phyloP scores from a whole-genome alignment of 768 basidiomycete genomes.

The Mycena latifolia region DNA sequence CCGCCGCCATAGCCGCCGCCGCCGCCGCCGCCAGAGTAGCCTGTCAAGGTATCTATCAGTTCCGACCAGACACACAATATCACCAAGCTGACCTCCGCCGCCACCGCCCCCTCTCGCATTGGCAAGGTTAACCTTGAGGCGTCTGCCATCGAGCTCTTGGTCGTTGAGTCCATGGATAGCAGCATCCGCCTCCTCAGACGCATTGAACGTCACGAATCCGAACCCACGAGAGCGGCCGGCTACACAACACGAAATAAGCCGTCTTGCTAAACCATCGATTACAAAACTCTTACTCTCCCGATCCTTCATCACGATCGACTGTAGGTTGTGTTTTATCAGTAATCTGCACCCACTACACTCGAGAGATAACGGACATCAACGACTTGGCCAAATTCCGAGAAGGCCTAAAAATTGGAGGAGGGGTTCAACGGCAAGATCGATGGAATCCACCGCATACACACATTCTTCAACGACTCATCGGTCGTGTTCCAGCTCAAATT shows the following conservation, averaged over 20 bases:
- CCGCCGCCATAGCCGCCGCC: constrained; percentile 9
- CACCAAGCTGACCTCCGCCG: not conserved
- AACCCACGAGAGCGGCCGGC: constrained; percentile 29
- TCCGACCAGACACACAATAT: not conserved
- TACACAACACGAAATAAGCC: not conserved
- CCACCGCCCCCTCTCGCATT: constrained; percentile 23
- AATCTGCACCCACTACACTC: not conserved
- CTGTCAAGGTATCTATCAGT: not conserved
- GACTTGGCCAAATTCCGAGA: constrained; percentile 22
- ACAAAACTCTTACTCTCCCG: constrained; percentile 7
- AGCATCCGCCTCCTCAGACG: constrained; percentile 22
- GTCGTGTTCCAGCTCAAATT: constrained; percentile 37
- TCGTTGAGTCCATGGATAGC: constrained; percentile 29
- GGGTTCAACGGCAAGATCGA: constrained; percentile 1
- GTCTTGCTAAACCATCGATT: not conserved
- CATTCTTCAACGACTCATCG: constrained; percentile 22
- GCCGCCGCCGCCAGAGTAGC: constrained; percentile 12
- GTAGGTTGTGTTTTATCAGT: not conserved
- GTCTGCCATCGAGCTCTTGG: constrained; percentile 31
- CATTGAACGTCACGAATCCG: constrained; percentile 28
- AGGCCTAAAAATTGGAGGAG: constrained; percentile 20
- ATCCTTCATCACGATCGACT: constrained; percentile 31
- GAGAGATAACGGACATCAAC: constrained; percentile 3
- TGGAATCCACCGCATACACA: not conserved
- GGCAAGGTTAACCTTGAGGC: constrained; percentile 31